Conservation (phyloP, 176 grass and related monocot genomes). For the Thalia dealbata region DNA sequence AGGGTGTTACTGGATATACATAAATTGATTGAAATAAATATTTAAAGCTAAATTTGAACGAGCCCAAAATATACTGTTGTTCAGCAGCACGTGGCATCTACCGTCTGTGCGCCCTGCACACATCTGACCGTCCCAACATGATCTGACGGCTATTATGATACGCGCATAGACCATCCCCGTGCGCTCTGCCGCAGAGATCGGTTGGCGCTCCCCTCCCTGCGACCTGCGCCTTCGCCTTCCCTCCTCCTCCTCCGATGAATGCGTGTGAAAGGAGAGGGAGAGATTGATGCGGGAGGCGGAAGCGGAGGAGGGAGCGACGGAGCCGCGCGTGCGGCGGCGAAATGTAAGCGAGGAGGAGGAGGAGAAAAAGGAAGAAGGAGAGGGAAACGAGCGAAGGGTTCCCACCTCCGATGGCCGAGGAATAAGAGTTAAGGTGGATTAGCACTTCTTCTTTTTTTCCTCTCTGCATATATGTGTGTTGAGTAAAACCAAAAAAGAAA, state of each 20-base stretch:
- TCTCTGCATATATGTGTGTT: background rate
- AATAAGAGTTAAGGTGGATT: background rate
- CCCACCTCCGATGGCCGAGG: background rate
- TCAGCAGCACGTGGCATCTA: no score
- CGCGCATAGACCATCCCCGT: no score
- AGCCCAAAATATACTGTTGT: no score
- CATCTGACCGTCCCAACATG: background rate
- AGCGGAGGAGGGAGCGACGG: background rate
- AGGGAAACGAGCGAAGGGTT: background rate
- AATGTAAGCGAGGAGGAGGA: background rate
- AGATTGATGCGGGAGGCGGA: background rate
- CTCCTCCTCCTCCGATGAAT: background rate
- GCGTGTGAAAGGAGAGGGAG: background rate
- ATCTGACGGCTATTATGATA: background rate
- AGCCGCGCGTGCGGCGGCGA: background rate
- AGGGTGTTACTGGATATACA: no score
- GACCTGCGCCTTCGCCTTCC: no score
- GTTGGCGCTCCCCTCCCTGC: background rate
- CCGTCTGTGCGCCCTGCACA: background rate
- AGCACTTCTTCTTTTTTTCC: background rate
- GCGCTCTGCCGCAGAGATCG: background rate
- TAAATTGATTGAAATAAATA: no score
- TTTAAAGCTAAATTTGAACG: no score
- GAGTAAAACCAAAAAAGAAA: no score
- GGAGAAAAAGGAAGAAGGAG: background rate